Base-by-base conservation (phyloP, 2,329 filamentous ascomycete species). In the Cytospora piceae region DNA sequence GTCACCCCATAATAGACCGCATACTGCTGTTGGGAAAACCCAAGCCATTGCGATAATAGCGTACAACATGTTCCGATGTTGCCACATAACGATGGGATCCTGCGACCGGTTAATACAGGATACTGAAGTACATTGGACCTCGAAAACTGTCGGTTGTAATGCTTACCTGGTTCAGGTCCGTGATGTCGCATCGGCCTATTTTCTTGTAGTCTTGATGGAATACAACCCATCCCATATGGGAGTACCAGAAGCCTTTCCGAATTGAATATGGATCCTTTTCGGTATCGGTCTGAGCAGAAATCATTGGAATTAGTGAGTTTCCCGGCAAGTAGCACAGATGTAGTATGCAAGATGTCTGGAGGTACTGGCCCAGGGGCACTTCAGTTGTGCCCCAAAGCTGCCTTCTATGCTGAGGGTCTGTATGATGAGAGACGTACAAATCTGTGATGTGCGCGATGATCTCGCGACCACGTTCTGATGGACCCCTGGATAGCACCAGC, bases 181-280 rank as follows among this genome's bases (percentile, higher is more conserved):
- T 90, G 74, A 96, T 95, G 72, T 96, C 92, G 78, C 91, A 94
- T 69, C 92, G 91, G 74, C 93, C 93, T 73, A 93, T 92, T 69
- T 90, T 86, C 85, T 94, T 94, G 70, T 92, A 91, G 82, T 96
- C 94, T 81, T 96, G 92, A 85, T 94, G 94, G 85, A 96, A 88
- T 74, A 96, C 80, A 91, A 96, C 95, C 92, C 92, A 96, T 73
- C 92, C 92, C 65, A 96, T 82, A 80, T 93, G 90, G 61, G 87
- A 93, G 85, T 94, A 94, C 71, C 93, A 80, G 58, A 95, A 85
- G 71, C 92, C 92, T 84, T 96, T 96, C 80, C 91, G 89, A 72
- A 96, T 92, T 29, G 91, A 94, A 83, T 96, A 96, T 58, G 92
- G 93, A 72, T 96, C 92, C 83, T 95, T 95, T 42, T 94, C 91